Base-by-base conservation (phyloP, 2,329 filamentous ascomycete species). In the Alternaria sp. region DNA sequence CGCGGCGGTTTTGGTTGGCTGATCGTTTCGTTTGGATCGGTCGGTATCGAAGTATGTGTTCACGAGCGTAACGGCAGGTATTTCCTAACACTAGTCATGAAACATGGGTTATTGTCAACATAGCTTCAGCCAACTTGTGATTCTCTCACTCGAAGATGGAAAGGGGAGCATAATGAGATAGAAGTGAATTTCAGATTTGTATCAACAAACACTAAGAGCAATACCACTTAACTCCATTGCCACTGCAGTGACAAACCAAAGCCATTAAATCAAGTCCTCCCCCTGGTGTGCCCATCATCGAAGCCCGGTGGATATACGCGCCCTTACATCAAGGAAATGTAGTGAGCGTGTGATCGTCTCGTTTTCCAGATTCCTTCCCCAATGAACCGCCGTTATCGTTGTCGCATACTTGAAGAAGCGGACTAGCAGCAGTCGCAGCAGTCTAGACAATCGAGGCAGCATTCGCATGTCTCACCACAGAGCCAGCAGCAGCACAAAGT, bases 401-500 rank as follows among this genome's bases (percentile, higher is more conserved):
- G 30, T 44, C 38, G 26, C 30, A 20, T n/a, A 20, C 2, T 49
- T 7, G 32, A 26, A 18, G 5, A 42, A 34, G 26, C 18, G 20
- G 28, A 42, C 59, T 65, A 75, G 41, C 61, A 75, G 46, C 72
- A 59, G 44, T 59, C 57, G 44, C 57, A 75, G 65, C 75, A 76
- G 9, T 73, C 68, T 22, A 72, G 57, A 44, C 72, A 75, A 53
- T 75, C 74, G 2, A 75, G 42, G 56, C 74, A 77, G 63, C 75
- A 78, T 47, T 77, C 74, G 68, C 75, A 78, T 18, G 73, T 66
- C 64, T 78, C 75, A 6, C 71, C 74, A 52, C 75, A 77, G 26
- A 77, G 60, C 70, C 71, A 77, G 61, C 75, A 77, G 63, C 75
- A 77, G 65, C 75, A 77, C 46, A 77, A 59, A n/a, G 74, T 72